Conservation (phyloP, 2,329 filamentous ascomycete species). For the Pezicula neosporulosa region DNA sequence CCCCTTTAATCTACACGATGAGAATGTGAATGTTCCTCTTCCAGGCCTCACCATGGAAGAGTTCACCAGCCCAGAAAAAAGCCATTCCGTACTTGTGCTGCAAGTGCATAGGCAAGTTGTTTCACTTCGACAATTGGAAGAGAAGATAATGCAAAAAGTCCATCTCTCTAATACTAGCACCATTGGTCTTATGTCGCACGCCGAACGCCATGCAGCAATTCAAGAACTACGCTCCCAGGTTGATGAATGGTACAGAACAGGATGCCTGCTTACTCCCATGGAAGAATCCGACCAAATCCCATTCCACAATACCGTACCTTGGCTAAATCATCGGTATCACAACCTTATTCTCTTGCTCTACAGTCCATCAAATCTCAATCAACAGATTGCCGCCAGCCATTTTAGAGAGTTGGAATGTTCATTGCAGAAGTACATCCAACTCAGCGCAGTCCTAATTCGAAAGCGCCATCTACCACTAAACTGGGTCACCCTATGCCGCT, state of each 20-base stretch:
- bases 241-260: conserved; percentile 1
- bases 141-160: conserved; percentile 34
- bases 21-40: conserved; percentile 36
- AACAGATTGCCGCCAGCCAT: conserved; percentile 26
- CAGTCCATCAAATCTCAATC: conserved; percentile 39
- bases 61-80: conserved; percentile 36
- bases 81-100: conserved; percentile 35
- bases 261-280: not conserved
- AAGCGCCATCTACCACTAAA: conserved; percentile 42
- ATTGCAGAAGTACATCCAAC: conserved; percentile 39
- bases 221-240: not conserved
- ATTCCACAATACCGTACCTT: not conserved
- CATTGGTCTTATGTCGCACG: conserved; percentile 37
- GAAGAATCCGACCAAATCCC: conserved; percentile 1
- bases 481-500: conserved; percentile 36
- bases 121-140: conserved; percentile 39
- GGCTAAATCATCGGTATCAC: not conserved
- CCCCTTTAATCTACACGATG: conserved; percentile 35
- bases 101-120: conserved; percentile 43
- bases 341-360: conserved; percentile 35
- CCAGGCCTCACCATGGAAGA: conserved; percentile 42
- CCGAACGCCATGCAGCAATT: conserved; percentile 36
- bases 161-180: conserved; percentile 45
- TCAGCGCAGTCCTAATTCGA: conserved; percentile 36
- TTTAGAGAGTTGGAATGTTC: conserved; percentile 33